These are phyloP conservation scores for Yarrowia sp. DNA, from an alignment of 805 yeast genomes.

Conservation along the genomic window DNA sequence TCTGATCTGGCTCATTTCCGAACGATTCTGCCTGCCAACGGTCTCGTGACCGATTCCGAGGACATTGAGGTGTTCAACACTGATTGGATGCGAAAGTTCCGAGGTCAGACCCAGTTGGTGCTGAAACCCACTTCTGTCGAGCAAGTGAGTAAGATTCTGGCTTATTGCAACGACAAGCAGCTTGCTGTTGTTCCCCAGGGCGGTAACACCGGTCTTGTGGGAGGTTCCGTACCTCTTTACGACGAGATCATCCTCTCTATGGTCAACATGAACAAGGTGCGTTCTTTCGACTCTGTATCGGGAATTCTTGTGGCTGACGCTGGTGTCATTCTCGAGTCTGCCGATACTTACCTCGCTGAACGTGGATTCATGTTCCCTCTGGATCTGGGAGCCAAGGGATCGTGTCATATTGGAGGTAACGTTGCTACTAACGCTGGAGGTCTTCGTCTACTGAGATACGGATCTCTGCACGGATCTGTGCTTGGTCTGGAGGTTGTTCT, in stretches of 20 bases:
- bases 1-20: conserved; percentile 62
- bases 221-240: conserved; percentile 89
- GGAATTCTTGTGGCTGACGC: conserved; percentile 90
- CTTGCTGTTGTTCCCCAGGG: conserved; percentile 95
- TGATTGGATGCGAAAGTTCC: conserved; percentile 92
- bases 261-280: conserved; percentile 67
- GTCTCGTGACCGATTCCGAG: conserved; percentile 37
- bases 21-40: conserved; percentile 53
- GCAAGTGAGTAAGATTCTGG: conserved; percentile 72
- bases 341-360: conserved; percentile 74
- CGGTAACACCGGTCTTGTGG: conserved; percentile 94
- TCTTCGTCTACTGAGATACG: conserved; percentile 78
- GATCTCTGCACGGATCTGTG: conserved; percentile 89
- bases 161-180: conserved; percentile 72
- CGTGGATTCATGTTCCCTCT: conserved; percentile 89
- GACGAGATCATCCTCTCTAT: conserved; percentile 82
- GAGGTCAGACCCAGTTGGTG: conserved; percentile 79
- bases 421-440: conserved; percentile 98
- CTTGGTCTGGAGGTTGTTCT: conserved; percentile 90
- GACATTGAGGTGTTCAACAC: conserved; percentile 60
- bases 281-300: conserved; percentile 75
- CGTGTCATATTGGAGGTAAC: conserved; percentile 93
- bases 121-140: conserved; percentile 78
- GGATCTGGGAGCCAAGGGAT: conserved; percentile 94
- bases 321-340: conserved; percentile 82